Percentiles rank a stretch among this genome's conserved stretches.
Conservation (phyloP, 345 rosid genomes). For the sweet orange (Citrus sinensis) region DNA sequence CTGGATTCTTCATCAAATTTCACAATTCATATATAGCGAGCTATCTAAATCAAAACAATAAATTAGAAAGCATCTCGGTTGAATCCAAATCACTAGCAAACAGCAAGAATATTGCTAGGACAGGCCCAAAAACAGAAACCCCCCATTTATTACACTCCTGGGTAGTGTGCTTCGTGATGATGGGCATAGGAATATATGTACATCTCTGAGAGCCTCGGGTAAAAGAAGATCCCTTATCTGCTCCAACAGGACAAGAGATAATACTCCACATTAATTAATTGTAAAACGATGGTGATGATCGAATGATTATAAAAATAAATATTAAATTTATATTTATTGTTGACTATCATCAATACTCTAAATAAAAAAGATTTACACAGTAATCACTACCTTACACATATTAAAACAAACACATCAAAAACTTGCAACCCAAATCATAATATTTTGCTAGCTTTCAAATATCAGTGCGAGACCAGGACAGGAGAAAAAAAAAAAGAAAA, state of each 20-base stretch:
- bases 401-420: no score
- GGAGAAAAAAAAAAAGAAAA: no score
- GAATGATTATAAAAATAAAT: no score
- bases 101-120: slow-evolving; percentile 15
- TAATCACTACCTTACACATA: no score
- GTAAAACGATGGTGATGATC: no score
- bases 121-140: not conserved
- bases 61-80: slow-evolving; percentile 12
- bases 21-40: not conserved
- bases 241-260: not conserved
- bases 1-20: not conserved
- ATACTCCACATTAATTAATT: no score
- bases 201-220: no score
- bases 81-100: slow-evolving; percentile 18
- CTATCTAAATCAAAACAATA: not conserved
- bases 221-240: slow-evolving; percentile 1
- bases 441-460: no score
- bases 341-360: rapidly evolving
- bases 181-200: not conserved
- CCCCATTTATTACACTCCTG: slow-evolving; percentile 3
- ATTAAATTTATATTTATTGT: no score
- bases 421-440: no score
- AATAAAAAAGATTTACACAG: no score
- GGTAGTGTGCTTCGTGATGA: not conserved
- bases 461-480: not conserved